These are phyloP conservation scores for Populus davidiana DNA, from an alignment of 345 rosid genomes.

Conservation along the genomic window DNA sequence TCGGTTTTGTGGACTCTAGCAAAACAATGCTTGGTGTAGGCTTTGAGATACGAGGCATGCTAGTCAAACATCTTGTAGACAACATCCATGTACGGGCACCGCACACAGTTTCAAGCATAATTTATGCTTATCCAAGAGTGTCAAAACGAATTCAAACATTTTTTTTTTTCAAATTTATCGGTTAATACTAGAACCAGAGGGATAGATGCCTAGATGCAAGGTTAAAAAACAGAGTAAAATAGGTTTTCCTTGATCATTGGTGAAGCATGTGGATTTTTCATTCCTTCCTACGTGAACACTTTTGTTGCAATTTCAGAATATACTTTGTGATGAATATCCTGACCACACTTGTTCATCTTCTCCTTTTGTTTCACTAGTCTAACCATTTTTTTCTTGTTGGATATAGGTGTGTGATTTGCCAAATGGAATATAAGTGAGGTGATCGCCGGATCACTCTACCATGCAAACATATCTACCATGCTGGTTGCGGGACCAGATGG, in stretches of 20 bases:
- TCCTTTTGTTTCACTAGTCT: not conserved
- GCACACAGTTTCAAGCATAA: not conserved
- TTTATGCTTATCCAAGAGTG: not conserved
- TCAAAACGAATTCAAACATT: not conserved
- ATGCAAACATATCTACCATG: conserved; percentile 86
- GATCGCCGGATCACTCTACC: conserved; percentile 77
- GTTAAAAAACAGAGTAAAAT: too few species aligned
- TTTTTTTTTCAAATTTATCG: too few species aligned
- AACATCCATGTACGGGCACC: not conserved
- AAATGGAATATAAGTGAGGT: conserved; percentile 91
- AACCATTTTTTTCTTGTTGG: not conserved
- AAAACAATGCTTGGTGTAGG: not conserved
- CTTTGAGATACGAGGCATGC: not conserved
- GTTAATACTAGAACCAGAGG: too few species aligned
- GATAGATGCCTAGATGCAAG: too few species aligned
- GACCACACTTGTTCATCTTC: not conserved
- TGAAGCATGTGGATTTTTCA: too few species aligned
- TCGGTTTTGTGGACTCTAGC: not conserved
- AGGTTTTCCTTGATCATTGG: too few species aligned
- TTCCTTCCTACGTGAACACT: too few species aligned
- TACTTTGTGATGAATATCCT: not conserved
- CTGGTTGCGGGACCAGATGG: conserved; percentile 80
- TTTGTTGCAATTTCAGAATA: too few species aligned
- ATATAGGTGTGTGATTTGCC: conserved; percentile 93
- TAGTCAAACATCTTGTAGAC: not conserved